A percentile compares a stretch with the other conserved stretches of the same genome.
Evolutionary conservation across 805 yeast genomes (phyloP).

Genomic region (Cyberlindnera saturnus): DNA sequence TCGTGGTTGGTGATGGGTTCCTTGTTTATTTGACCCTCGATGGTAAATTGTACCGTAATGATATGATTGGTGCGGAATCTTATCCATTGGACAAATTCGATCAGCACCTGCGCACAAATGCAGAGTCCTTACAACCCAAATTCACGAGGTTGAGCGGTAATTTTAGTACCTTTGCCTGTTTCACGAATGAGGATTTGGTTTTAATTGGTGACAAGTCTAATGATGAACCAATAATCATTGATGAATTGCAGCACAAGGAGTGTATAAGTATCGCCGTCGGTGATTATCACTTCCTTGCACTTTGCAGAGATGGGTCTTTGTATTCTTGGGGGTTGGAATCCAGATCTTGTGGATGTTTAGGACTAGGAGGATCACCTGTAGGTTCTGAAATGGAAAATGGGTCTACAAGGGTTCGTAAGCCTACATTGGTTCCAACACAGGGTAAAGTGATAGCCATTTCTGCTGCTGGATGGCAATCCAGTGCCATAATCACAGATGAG

Average conservation of each 20-base stretch:
- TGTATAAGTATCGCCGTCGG: constrained; percentile 59
- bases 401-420: constrained; percentile 33
- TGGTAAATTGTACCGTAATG: constrained; percentile 29
- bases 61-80: constrained; percentile 16
- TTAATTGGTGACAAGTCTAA: constrained; percentile 13
- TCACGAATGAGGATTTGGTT: constrained; percentile 40
- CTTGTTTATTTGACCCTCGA: constrained; percentile 42
- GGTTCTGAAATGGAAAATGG: neutral
- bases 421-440: constrained; percentile 31
- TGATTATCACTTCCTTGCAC: constrained; percentile 64
- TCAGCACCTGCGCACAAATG: constrained; percentile 23
- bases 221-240: constrained; percentile 29
- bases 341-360: constrained; percentile 61
- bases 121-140: constrained; percentile 21
- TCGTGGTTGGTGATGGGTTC: constrained; percentile 46
- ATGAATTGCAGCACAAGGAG: constrained; percentile 39
- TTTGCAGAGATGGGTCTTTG: constrained; percentile 51
- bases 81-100: constrained; percentile 27
- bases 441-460: constrained; percentile 48
- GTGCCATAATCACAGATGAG: constrained; percentile 39
- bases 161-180: constrained; percentile 46
- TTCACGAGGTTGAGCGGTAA: constrained; percentile 51
- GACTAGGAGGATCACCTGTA: constrained; percentile 42
- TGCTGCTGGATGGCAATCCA: constrained; percentile 80
- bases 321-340: constrained; percentile 68